Conservation (phyloP, 768 basidiomycete species). For the Russula vinacea region DNA sequence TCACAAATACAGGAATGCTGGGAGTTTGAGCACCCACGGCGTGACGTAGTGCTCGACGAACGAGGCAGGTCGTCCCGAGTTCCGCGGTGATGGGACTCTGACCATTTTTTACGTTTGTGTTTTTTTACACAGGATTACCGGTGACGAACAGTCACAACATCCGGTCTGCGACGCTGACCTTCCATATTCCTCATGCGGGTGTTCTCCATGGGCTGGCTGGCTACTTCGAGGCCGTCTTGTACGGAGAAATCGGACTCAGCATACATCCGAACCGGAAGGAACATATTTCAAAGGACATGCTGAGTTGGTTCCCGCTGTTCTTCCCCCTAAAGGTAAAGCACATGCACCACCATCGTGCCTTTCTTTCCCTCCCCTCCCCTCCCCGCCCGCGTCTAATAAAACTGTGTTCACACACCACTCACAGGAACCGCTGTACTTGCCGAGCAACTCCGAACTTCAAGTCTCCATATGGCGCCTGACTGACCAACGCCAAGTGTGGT, state of each 20-base stretch:
- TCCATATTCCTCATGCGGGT: constrained; percentile 93
- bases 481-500: constrained; percentile 89
- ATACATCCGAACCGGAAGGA: constrained; percentile 91
- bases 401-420: not conserved
- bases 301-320: constrained; percentile 98
- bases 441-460: constrained; percentile 86
- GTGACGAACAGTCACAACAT: constrained; percentile 96
- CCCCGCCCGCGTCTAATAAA: not conserved
- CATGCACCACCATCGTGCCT: constrained; percentile 4
- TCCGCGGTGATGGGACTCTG: not conserved
- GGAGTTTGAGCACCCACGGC: constrained; percentile 93
- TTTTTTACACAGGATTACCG: constrained; percentile 60
- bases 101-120: constrained; percentile 7
- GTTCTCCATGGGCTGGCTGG: constrained; percentile 92
- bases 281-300: constrained; percentile 88
- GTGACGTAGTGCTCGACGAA: constrained; percentile 69
- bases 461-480: constrained; percentile 94
- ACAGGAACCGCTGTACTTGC: constrained; percentile 91
- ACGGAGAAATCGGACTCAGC: constrained; percentile 85
- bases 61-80: constrained; percentile 48
- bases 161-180: constrained; percentile 78
- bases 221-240: constrained; percentile 94
- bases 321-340: constrained; percentile 84
- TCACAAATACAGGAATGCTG: constrained; percentile 90
- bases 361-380: no score